Evolutionary conservation across 1,284 basidiomycete genomes (phyloP).

Genomic region (Irpex rosettiformis): DNA sequence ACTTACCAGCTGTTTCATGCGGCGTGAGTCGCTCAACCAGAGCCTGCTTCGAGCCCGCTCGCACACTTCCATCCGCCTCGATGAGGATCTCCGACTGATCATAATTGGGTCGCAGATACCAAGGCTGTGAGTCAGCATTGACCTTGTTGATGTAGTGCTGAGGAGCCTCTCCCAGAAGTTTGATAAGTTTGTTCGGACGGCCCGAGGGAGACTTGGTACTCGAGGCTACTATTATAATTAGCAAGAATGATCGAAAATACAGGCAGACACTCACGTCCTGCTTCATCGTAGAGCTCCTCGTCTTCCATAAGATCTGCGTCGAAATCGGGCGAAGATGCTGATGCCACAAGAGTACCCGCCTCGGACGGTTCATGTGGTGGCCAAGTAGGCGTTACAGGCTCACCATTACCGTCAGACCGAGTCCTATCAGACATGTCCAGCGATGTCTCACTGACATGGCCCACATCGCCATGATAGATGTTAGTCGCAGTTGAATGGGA

Average conservation of each 20-base stretch:
- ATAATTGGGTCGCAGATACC: slow-evolving; percentile 85
- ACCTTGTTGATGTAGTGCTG: slow-evolving; percentile 46
- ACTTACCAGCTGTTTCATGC: slow-evolving; percentile 78
- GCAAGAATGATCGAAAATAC: not conserved
- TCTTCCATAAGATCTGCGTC: slow-evolving; percentile 21
- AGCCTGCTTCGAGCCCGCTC: slow-evolving; percentile 86
- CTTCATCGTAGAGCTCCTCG: slow-evolving; percentile 31
- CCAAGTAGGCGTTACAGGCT: slow-evolving; percentile 29
- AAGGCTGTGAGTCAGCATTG: slow-evolving; percentile 63
- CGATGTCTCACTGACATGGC: slow-evolving; percentile 25
- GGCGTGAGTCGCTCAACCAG: slow-evolving; percentile 89
- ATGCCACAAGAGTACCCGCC: slow-evolving; percentile 18
- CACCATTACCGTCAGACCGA: slow-evolving; percentile 23
- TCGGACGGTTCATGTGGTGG: slow-evolving; percentile 18
- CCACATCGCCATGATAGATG: slow-evolving; percentile 24
- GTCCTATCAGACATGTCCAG: slow-evolving; percentile 25
- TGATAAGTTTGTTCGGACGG: slow-evolving; percentile 57
- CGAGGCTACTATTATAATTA: slow-evolving; percentile 10
- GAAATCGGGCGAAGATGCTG: slow-evolving; percentile 15
- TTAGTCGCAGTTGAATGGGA: slow-evolving; percentile 16
- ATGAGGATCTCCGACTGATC: slow-evolving; percentile 79
- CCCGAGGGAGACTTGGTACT: slow-evolving; percentile 31
- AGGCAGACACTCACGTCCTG: slow-evolving; percentile 30
- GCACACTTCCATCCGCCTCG: slow-evolving; percentile 79
- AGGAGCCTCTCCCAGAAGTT: slow-evolving; percentile 73